Evolutionary conservation across 2,329 filamentous ascomycete genomes (phyloP), one percentile per base, ranked within the genome.

Genomic region (Aspergillus sclerotialis): DNA sequence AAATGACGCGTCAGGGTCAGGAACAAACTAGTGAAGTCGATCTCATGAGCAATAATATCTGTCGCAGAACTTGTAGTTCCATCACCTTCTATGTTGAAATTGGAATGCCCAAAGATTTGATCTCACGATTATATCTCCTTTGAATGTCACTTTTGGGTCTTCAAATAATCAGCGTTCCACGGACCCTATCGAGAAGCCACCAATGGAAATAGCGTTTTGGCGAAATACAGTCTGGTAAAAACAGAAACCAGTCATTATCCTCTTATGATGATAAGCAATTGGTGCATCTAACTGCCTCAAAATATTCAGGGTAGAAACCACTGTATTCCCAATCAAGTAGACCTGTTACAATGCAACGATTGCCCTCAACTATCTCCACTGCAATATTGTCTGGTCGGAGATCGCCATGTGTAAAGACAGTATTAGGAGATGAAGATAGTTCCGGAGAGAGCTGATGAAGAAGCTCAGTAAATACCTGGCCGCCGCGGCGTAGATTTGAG

Each of bases 291-390:
- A 43, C 36, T 30, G 36, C 40, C 44, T 53, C 49, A 35, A 45
- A 49, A 33, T 54, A 49, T 18, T 50, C 49, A 25, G 45, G 50
- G 36, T 52, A 53, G 33, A 52, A 52, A 14, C 48, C 45, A 35
- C 47, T 47, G 33, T 47, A 46, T 39, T 55, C 49, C 47, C 44
- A 53, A 37, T 54, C 48, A 38, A 53, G 36, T 14, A 51, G 37
- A 10, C 49, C 46, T 39, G 45, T 44, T 35, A 42, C 31, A 27
- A 41, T 43, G 34, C 23, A 50, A 23, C 40, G 23, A 14, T 44
- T 34, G 33, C 49, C 36, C 30, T 39, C 30, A 16, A 21, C 30
- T 17, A 32, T 12, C 24, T 47, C 24, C 15, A 52, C 48, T 15
- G 36, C 42, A 27, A 55, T 48, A 41, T 53, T 54, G 13, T 49